These are phyloP conservation scores for Bimuria novae-zelandiae DNA, from an alignment of 2,329 filamentous ascomycete genomes.

Conservation along the genomic window DNA sequence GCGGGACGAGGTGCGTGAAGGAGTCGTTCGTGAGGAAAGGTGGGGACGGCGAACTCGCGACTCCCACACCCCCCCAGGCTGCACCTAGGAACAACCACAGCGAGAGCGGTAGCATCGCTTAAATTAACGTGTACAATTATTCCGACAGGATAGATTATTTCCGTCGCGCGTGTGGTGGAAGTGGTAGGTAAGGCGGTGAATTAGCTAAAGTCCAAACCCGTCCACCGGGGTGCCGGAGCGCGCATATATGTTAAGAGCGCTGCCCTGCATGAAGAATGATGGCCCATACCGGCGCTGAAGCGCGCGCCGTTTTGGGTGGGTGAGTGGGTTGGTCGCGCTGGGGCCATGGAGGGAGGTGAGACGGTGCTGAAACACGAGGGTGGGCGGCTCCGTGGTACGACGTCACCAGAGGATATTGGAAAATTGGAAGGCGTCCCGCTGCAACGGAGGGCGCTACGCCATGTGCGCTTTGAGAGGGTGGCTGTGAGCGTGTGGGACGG, in stretches of 20 bases:
- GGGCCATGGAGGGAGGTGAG: background rate
- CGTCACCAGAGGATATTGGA: background rate
- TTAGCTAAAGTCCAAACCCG: too few species aligned
- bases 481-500: too few species aligned
- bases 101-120: conserved; percentile 13
- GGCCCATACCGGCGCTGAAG: background rate
- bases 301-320: background rate
- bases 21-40: conserved; percentile 27
- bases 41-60: conserved; percentile 31
- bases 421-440: too few species aligned
- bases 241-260: too few species aligned
- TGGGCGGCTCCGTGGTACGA: background rate
- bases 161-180: too few species aligned
- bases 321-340: background rate
- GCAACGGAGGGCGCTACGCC: too few species aligned
- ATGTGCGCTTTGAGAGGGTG: too few species aligned
- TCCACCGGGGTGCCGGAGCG: too few species aligned
- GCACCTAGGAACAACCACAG: conserved; percentile 26
- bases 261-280: too few species aligned
- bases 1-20: conserved; percentile 35
- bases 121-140: background rate
- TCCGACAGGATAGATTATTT: too few species aligned
- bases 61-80: too few species aligned
- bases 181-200: too few species aligned
- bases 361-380: conserved; percentile 4